These are phyloP conservation scores for Rhamnella rubrinervis DNA, from an alignment of 331 rosid genomes.

Conservation along the genomic window DNA sequence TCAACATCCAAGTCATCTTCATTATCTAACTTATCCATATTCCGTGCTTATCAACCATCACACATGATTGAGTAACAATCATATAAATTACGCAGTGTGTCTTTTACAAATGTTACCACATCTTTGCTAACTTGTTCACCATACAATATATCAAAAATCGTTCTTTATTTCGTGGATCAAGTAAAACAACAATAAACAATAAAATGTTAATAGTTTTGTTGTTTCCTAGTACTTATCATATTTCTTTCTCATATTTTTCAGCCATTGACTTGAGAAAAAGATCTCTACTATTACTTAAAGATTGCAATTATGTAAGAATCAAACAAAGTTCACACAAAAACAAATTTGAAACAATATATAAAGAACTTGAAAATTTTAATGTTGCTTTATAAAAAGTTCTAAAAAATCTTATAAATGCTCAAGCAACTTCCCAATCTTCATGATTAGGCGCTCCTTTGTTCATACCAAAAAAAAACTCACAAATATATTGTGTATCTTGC, in stretches of 20 bases:
- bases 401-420: not conserved
- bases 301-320: not conserved
- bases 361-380: not conserved
- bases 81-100: not conserved
- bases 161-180: slow-evolving; percentile 9
- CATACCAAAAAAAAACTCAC: not conserved
- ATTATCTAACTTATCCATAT: not conserved
- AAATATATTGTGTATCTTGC: not conserved
- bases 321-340: not conserved
- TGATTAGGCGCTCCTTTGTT: not conserved
- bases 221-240: slow-evolving; percentile 3
- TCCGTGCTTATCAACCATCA: not conserved
- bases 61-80: not conserved
- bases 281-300: not conserved
- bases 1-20: no score
- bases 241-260: not conserved
- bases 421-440: not conserved
- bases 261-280: no score
- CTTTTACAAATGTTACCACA: not conserved
- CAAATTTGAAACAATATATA: not conserved
- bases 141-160: not conserved
- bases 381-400: not conserved
- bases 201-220: not conserved
- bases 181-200: not conserved
- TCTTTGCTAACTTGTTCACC: not conserved